Evolutionary conservation across 495 filamentous ascomycete genomes (phyloP).

Genomic region (Aspergillus bridgeri): DNA sequence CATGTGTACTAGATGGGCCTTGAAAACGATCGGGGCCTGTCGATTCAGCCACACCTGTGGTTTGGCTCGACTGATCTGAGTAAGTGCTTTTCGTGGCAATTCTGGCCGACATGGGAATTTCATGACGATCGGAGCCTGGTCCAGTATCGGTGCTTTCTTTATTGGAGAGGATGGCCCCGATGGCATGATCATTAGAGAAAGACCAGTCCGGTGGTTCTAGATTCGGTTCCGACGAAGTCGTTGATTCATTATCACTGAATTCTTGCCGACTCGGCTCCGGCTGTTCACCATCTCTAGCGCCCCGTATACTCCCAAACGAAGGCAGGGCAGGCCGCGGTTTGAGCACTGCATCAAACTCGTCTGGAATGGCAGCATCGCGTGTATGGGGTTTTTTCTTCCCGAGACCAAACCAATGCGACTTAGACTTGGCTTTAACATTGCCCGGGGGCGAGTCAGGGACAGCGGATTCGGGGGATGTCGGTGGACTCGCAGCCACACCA

Average conservation of each 20-base stretch:
- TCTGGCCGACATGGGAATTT: neutral
- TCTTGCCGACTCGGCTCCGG: constrained; percentile 18
- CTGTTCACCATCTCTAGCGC: constrained; percentile 29
- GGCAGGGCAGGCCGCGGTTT: constrained; percentile 74
- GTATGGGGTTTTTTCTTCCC: constrained; percentile 43
- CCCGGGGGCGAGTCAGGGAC: constrained; percentile 43
- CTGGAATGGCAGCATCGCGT: constrained; percentile 23
- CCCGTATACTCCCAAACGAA: constrained; percentile 78
- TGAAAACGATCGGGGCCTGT: too few species aligned
- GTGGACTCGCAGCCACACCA: constrained; percentile 54
- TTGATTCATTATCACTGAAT: constrained; percentile 39
- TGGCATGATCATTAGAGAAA: constrained; percentile 61
- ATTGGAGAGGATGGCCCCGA: constrained; percentile 55
- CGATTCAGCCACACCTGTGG: neutral
- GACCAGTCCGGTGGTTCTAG: constrained; percentile 14
- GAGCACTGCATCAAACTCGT: constrained; percentile 64
- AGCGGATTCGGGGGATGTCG: constrained; percentile 49
- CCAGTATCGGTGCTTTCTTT: constrained; percentile 5
- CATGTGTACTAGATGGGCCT: neutral
- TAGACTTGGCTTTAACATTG: constrained; percentile 32
- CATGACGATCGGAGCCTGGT: neutral
- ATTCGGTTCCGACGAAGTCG: constrained; percentile 30
- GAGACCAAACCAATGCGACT: constrained; percentile 53
- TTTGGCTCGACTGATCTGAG: neutral
- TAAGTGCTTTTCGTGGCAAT: neutral